These are phyloP conservation scores for Orychophragmus violaceus DNA, from an alignment of 345 rosid species.

Conservation along the genomic window DNA sequence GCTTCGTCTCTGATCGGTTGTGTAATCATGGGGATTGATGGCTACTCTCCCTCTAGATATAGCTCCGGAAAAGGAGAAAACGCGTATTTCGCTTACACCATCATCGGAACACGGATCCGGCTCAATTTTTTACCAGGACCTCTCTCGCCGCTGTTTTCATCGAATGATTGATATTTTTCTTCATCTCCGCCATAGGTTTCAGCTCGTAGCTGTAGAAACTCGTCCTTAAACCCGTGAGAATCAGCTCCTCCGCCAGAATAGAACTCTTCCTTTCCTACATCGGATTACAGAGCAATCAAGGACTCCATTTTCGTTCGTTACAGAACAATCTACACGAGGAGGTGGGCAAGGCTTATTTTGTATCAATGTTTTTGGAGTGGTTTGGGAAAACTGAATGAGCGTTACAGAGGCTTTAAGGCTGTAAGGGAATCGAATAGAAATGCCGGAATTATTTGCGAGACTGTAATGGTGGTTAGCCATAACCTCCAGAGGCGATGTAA, in stretches of 20 bases:
- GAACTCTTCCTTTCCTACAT: conserved; percentile 89
- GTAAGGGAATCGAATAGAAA: no score
- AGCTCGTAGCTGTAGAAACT: conserved; percentile 76
- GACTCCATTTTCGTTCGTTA: conserved; percentile 89
- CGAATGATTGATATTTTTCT: conserved; percentile 68
- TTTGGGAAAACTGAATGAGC: no score
- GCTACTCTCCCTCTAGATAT: conserved; percentile 81
- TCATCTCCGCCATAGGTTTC: conserved; percentile 80
- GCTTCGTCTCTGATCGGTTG: conserved; percentile 81
- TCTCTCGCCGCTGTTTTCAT: conserved; percentile 78
- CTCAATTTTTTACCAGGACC: conserved; percentile 53
- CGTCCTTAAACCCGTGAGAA: conserved; percentile 84
- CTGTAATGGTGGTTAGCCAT: no score
- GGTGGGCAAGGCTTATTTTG: no score
- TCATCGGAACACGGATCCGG: conserved; percentile 97
- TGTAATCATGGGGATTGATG: conserved; percentile 73
- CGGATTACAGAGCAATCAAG: conserved; percentile 79
- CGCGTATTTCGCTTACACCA: conserved; percentile 90
- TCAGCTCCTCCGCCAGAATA: conserved; percentile 89
- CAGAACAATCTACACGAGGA: no score
- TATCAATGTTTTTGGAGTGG: no score
- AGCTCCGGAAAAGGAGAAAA: conserved; percentile 96
- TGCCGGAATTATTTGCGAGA: no score
- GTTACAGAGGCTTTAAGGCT: no score
- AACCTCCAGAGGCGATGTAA: no score